phyloP scores from a whole-genome alignment of 495 filamentous ascomycete species.

The Durotheca rogersii region DNA sequence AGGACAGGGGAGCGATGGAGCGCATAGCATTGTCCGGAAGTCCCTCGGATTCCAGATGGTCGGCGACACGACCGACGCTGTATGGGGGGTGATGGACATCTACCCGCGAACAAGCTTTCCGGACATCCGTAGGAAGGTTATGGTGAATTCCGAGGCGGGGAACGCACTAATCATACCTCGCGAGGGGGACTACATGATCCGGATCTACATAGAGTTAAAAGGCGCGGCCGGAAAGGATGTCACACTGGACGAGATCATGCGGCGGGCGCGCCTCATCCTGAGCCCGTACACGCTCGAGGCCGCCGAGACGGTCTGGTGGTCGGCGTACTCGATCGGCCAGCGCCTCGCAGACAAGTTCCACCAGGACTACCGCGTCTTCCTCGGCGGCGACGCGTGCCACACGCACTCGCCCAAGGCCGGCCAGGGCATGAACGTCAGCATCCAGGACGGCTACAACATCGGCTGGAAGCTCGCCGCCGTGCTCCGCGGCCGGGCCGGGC shows the following conservation, averaged over 20 bases:
- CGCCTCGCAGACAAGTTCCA: constrained; percentile 58
- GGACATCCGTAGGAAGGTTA: constrained; percentile 62
- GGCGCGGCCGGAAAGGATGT: constrained; percentile 38
- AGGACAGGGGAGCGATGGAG: constrained; percentile 71
- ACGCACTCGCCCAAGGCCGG: constrained; percentile 73
- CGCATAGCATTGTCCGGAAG: constrained; percentile 67
- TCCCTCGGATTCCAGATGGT: constrained; percentile 69
- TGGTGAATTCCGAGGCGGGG: constrained; percentile 55
- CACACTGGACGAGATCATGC: constrained; percentile 59
- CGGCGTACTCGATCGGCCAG: constrained; percentile 64
- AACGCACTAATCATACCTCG: constrained; percentile 64
- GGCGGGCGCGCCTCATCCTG: constrained; percentile 59
- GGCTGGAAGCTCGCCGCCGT: constrained; percentile 78
- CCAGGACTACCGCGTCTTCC: constrained; percentile 58
- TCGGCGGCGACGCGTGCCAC: constrained; percentile 71
- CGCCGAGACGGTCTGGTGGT: constrained; percentile 59
- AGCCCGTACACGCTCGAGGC: constrained; percentile 48
- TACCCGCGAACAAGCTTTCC: constrained; percentile 75
- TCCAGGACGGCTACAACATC: constrained; percentile 61
- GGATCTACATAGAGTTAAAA: constrained; percentile 62
- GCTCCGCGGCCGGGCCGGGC: constrained; percentile 55
- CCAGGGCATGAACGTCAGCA: constrained; percentile 70
- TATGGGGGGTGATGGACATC: constrained; percentile 79
- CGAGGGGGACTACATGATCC: constrained; percentile 61
- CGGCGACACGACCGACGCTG: constrained; percentile 68